Conservation (phyloP, 2,329 filamentous ascomycete species). For the Alternaria atra region DNA sequence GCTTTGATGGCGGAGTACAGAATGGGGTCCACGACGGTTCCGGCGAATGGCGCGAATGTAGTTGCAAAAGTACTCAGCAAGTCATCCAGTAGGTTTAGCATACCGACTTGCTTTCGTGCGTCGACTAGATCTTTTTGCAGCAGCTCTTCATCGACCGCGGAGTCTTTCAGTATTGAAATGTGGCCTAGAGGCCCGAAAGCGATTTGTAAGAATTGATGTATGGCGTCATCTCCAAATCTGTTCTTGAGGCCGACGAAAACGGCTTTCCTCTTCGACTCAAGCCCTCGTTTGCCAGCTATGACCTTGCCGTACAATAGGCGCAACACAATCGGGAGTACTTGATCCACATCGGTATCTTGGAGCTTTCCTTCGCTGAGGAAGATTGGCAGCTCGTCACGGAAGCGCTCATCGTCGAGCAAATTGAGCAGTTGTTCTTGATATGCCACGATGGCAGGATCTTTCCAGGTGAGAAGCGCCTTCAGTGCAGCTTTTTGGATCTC, state of each 20-base stretch:
- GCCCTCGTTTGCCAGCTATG: constrained; percentile 82
- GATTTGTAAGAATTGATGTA: constrained; percentile 84
- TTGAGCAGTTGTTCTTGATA: constrained; percentile 89
- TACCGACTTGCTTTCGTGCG: constrained; percentile 83
- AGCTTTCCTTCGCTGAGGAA: constrained; percentile 78
- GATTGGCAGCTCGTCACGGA: constrained; percentile 92
- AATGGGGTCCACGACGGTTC: constrained; percentile 76
- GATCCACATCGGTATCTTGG: constrained; percentile 73
- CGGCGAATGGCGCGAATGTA: constrained; percentile 73
- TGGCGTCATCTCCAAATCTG: constrained; percentile 75
- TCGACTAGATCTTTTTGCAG: constrained; percentile 65
- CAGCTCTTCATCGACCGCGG: constrained; percentile 57
- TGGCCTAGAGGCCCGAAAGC: constrained; percentile 75
- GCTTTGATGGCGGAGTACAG: constrained; percentile 82
- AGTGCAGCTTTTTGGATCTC: constrained; percentile 88
- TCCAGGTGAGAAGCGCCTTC: constrained; percentile 89
- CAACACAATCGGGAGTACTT: constrained; percentile 85
- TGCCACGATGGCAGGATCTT: constrained; percentile 74
- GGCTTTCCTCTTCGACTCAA: constrained; percentile 78
- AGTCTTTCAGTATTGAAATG: constrained; percentile 65
- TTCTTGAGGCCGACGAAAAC: constrained; percentile 78
- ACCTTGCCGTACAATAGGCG: constrained; percentile 88
- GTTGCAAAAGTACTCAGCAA: constrained; percentile 85
- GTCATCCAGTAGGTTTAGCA: constrained; percentile 89
- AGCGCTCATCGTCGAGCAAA: constrained; percentile 87